A percentile compares a stretch with the other conserved stretches of the same genome.
Evolutionary conservation across 164 flowering plant species (phyloP).

Genomic region (Aristolochia californica): DNA sequence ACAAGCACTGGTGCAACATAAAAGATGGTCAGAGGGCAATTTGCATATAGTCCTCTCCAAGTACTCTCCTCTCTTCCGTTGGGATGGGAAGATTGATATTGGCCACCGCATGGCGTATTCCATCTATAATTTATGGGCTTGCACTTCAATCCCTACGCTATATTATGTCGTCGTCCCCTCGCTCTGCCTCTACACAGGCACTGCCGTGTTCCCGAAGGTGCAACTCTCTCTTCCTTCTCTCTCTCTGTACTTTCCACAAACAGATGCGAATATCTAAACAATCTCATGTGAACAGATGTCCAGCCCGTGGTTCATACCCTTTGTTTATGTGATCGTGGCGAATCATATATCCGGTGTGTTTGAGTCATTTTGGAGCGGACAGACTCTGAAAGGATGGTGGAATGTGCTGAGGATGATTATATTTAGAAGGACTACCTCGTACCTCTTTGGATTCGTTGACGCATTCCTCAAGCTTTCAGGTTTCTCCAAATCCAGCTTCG

Average conservation of each 20-base stretch:
- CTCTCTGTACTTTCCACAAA: background rate
- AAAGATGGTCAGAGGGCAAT: slow-evolving; percentile 30
- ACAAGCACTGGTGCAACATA: slow-evolving; percentile 19
- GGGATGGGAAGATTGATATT: slow-evolving; percentile 15
- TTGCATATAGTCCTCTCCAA: slow-evolving; percentile 22
- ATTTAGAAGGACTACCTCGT: slow-evolving; percentile 15
- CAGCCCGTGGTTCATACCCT: slow-evolving; percentile 62
- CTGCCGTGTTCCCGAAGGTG: slow-evolving; percentile 27
- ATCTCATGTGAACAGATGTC: slow-evolving; percentile 24
- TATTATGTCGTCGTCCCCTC: slow-evolving; percentile 19
- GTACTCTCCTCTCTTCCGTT: slow-evolving; percentile 16
- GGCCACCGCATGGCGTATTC: slow-evolving; percentile 22
- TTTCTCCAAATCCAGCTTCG: slow-evolving; percentile 13
- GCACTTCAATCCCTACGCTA: slow-evolving; percentile 16
- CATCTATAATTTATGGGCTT: slow-evolving; percentile 17
- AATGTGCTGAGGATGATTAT: slow-evolving; percentile 18
- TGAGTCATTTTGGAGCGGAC: slow-evolving; percentile 34
- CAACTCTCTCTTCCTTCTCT: slow-evolving; percentile 1
- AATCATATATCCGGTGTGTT: slow-evolving; percentile 20
- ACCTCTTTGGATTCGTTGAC: slow-evolving; percentile 15
- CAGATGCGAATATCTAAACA: too few species aligned
- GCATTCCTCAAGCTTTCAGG: slow-evolving; percentile 14
- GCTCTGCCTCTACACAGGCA: slow-evolving; percentile 15
- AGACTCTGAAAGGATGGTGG: slow-evolving; percentile 29
- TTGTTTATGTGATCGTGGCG: slow-evolving; percentile 34